Evolutionary conservation across 805 yeast species (phyloP), one percentile per base, ranked within the genome.

Genomic region (Suhomyces emberorum): DNA sequence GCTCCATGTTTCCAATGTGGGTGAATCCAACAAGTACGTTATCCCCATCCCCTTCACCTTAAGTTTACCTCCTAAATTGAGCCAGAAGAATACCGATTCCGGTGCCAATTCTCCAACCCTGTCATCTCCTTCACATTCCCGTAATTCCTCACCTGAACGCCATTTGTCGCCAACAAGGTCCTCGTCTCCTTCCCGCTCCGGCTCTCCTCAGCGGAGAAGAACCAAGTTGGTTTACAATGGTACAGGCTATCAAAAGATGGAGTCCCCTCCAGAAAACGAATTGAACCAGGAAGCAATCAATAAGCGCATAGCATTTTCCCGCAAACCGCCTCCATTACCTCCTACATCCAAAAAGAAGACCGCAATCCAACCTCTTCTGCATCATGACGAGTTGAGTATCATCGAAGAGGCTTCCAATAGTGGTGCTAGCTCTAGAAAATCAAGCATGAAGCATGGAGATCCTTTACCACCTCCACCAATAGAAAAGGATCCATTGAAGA

Each of bases 21-120:
- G 44, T n/a, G 51, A 47, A 5, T 30, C 43, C 11, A 49, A 46
- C 30, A 51, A 56, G 30, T 58, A 67, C 38, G 60, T 58, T 5
- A 66, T 67, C 26, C 73, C 74, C 2, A 63, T 69, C 26, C 74
- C 74, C 3, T 67, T 68, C 43, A 59, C 67, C 4, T 46, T 69
- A 27, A 54, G 55, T 22, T 44, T 68, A 30, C 74, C 74, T 1
- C 74, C 74, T 3, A 64, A 60, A 34, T 48, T 68, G 28, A 57
- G 65, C 30, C 55, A 57, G 5, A 50, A 48, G 12, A 59, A 59
- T 38, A 31, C 36, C 2, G 28, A 30, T 5, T 26, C 29, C 23
- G 43, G 44, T n/a, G 35, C 45, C 7, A 34, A 51, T 18, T 42
- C 48, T 4, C 32, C 25, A 20, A n/a, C n/a, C n/a, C n/a, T n/a